Percentiles rank a stretch among this genome's conserved stretches.
These are phyloP conservation scores for Arthroderma sp. DNA, from an alignment of 2,329 filamentous ascomycete species.

Conservation along the genomic window DNA sequence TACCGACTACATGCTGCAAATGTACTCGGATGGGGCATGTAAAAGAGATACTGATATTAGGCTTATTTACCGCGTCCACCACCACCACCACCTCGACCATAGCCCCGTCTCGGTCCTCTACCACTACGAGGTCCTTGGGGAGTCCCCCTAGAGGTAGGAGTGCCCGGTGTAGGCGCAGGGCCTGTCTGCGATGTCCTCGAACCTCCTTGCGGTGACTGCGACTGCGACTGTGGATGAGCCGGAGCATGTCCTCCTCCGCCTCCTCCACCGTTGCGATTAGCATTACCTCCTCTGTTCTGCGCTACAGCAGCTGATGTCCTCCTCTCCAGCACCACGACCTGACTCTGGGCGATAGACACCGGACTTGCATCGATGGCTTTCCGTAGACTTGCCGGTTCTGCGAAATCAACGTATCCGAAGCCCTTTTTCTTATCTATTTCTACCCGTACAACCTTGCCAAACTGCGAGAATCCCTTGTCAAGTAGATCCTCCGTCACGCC, in stretches of 20 bases:
- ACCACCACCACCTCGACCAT: constrained; percentile 1
- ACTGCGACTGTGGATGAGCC: background rate
- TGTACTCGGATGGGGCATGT: background rate
- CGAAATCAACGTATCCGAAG: constrained; percentile 86
- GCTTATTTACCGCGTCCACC: constrained; percentile 5
- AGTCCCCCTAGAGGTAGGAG: background rate
- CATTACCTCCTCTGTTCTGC: constrained; percentile 7
- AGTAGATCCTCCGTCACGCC: constrained; percentile 77
- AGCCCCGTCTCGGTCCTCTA: background rate
- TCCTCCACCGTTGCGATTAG: background rate
- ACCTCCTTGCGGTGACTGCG: background rate
- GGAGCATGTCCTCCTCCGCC: background rate
- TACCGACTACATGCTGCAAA: background rate
- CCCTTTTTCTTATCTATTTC: constrained; percentile 93
- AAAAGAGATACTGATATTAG: background rate
- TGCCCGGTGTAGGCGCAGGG: background rate
- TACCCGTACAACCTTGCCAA: constrained; percentile 63
- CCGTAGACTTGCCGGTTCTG: constrained; percentile 56
- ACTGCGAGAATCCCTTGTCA: constrained; percentile 58
- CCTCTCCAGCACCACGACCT: constrained; percentile 70
- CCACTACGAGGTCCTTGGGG: constrained; percentile 4
- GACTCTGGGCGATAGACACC: constrained; percentile 68
- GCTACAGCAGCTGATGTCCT: constrained; percentile 19
- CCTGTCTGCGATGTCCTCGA: background rate
- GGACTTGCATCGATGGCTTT: constrained; percentile 75